A percentile compares a stretch with the other conserved stretches of the same genome.
Conservation (phyloP, 176 grass and related monocot genomes). For the Typha latifolia region DNA sequence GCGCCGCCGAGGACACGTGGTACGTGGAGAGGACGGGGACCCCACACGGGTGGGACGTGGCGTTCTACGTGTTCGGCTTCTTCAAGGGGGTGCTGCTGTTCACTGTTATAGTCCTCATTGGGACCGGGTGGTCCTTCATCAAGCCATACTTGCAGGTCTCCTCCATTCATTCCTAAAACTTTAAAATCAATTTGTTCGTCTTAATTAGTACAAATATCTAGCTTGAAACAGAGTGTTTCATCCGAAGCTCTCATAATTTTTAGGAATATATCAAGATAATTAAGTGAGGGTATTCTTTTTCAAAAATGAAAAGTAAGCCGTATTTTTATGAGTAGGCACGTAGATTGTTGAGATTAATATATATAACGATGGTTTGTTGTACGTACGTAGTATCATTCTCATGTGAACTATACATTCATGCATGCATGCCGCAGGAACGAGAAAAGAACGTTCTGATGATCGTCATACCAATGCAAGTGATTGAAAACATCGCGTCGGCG, state of each 20-base stretch:
- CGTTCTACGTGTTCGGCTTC: slow-evolving; percentile 63
- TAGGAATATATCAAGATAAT: no score
- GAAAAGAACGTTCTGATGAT: slow-evolving; percentile 63
- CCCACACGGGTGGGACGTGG: slow-evolving; percentile 62
- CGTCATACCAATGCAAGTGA: slow-evolving; percentile 47
- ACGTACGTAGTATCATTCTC: no score
- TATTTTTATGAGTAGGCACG: no score
- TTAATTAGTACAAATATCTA: background rate
- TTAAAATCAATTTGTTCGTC: background rate
- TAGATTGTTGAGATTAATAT: no score
- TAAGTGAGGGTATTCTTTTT: no score
- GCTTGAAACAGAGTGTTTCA: no score
- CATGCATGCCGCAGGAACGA: slow-evolving; percentile 20
- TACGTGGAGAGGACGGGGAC: slow-evolving; percentile 46
- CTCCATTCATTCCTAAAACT: background rate
- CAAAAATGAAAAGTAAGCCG: no score
- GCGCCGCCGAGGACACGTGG: slow-evolving; percentile 57
- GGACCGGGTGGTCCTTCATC: slow-evolving; percentile 68
- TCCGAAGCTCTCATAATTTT: no score
- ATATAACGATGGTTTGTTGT: no score
- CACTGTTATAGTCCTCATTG: slow-evolving; percentile 58
- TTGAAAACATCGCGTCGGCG: slow-evolving; percentile 46
- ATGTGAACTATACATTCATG: background rate
- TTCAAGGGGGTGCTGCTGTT: slow-evolving; percentile 62
- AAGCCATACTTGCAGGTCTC: slow-evolving; percentile 57